Conservation (phyloP, 176 grass and related monocot genomes). For the Urochloa ruziziensis region DNA sequence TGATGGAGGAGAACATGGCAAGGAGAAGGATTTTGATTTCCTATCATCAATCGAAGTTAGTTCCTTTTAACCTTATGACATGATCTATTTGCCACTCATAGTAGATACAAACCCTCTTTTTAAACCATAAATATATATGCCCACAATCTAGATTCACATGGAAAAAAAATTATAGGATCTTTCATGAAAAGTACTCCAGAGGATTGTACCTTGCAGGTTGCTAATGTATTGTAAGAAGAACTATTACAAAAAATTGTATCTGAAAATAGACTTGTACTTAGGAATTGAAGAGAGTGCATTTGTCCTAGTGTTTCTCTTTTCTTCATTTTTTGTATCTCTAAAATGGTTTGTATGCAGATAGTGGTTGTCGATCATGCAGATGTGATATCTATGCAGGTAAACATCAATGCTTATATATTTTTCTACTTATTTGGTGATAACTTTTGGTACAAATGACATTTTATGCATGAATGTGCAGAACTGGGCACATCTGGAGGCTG, state of each 20-base stretch:
- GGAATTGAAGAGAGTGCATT: neutral
- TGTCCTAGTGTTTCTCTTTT: neutral
- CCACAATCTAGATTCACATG: neutral
- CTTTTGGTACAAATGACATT: slow-evolving; percentile 31
- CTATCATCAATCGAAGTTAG: slow-evolving; percentile 92
- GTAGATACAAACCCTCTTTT: slow-evolving; percentile 12
- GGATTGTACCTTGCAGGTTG: neutral
- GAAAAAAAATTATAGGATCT: neutral
- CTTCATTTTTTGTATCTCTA: slow-evolving; percentile 5
- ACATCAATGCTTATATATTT: slow-evolving; percentile 25
- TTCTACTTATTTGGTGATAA: slow-evolving; percentile 7
- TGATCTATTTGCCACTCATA: slow-evolving; percentile 22
- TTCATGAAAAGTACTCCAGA: neutral
- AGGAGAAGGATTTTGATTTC: slow-evolving; percentile 91
- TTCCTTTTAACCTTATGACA: slow-evolving; percentile 7
- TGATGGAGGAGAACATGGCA: slow-evolving; percentile 58
- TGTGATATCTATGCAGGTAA: slow-evolving; percentile 93
- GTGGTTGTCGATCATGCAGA: slow-evolving; percentile 83
- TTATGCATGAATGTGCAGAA: slow-evolving; percentile 58
- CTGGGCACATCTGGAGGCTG: slow-evolving; percentile 78
- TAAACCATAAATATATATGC: slow-evolving; percentile 8
- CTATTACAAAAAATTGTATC: slow-evolving; percentile 1
- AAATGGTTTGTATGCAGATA: slow-evolving; percentile 50
- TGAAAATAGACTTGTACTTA: slow-evolving; percentile 3
- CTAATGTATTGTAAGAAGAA: slow-evolving; percentile 13